A percentile compares a stretch with the other conserved stretches of the same genome.
phyloP scores from a whole-genome alignment of 352 stramenopile species.

The Poterioochromonas sp. region DNA sequence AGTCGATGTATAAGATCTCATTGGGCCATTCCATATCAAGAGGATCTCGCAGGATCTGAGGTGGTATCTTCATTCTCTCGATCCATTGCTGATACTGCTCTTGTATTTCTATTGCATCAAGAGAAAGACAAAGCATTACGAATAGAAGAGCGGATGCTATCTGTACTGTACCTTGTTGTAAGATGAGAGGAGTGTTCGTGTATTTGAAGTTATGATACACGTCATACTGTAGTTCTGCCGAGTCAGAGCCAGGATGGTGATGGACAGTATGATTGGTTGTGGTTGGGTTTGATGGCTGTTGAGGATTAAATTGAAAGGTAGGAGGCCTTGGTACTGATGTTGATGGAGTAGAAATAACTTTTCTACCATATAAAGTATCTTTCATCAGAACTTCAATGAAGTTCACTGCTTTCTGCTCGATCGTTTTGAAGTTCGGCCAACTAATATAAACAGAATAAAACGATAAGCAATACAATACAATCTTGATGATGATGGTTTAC shows the following conservation, averaged over 20 bases:
- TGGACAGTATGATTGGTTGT: too few relatives aligned
- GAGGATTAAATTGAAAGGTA: too few relatives aligned
- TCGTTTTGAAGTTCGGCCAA: neutral
- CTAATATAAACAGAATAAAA: neutral
- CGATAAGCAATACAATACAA: neutral
- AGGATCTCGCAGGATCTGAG: neutral
- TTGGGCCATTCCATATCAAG: neutral
- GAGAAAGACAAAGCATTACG: too few relatives aligned
- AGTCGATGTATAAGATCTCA: neutral
- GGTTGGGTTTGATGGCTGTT: too few relatives aligned
- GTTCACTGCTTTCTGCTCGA: neutral
- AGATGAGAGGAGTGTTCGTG: too few relatives aligned
- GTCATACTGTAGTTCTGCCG: too few relatives aligned
- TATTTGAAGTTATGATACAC: too few relatives aligned
- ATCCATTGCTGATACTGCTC: neutral
- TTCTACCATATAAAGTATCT: neutral
- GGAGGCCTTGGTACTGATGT: neutral
- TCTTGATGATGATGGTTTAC: neutral
- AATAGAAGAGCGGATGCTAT: too few relatives aligned
- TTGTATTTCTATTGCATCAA: too few relatives aligned
- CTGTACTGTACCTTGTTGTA: too few relatives aligned
- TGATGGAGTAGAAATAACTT: neutral
- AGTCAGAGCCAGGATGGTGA: too few relatives aligned
- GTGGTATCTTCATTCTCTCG: constrained; percentile 6
- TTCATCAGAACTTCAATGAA: neutral